phyloP scores from a whole-genome alignment of 495 filamentous ascomycete genomes.

The Penicillium herquei region DNA sequence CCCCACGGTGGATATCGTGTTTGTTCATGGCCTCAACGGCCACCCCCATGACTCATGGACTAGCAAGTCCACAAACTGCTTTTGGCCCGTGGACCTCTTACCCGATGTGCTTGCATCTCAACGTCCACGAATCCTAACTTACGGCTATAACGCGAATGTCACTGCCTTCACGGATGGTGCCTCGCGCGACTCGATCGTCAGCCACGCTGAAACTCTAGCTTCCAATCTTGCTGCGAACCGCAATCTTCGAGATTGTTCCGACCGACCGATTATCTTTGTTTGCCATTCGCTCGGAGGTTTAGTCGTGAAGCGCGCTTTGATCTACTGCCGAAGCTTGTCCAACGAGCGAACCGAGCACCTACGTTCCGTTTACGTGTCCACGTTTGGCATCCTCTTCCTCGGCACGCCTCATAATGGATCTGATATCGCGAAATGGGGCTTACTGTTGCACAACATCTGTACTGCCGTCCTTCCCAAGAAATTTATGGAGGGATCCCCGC shows the following conservation, averaged over 20 bases:
- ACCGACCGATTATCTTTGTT: slow-evolving; percentile 80
- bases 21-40: slow-evolving; percentile 84
- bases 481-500: slow-evolving; percentile 66
- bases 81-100: slow-evolving; percentile 76
- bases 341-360: slow-evolving; percentile 68
- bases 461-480: slow-evolving; percentile 66
- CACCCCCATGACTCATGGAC: slow-evolving; percentile 76
- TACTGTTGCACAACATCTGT: slow-evolving; percentile 70
- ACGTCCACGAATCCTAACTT: slow-evolving; percentile 71
- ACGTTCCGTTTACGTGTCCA: slow-evolving; percentile 77
- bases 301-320: slow-evolving; percentile 71
- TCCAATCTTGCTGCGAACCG: slow-evolving; percentile 58
- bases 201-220: slow-evolving; percentile 81
- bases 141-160: slow-evolving; percentile 83
- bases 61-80: slow-evolving; percentile 57
- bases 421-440: slow-evolving; percentile 74
- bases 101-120: slow-evolving; percentile 60
- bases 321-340: slow-evolving; percentile 61
- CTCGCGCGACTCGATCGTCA: slow-evolving; percentile 73
- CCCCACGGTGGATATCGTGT: slow-evolving; percentile 55
- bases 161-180: slow-evolving; percentile 59
- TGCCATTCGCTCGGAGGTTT: slow-evolving; percentile 82
- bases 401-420: slow-evolving; percentile 86
- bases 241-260: slow-evolving; percentile 49
- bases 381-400: slow-evolving; percentile 81